phyloP scores from a whole-genome alignment of 2,329 filamentous ascomycete genomes.

The Metarhizium album region DNA sequence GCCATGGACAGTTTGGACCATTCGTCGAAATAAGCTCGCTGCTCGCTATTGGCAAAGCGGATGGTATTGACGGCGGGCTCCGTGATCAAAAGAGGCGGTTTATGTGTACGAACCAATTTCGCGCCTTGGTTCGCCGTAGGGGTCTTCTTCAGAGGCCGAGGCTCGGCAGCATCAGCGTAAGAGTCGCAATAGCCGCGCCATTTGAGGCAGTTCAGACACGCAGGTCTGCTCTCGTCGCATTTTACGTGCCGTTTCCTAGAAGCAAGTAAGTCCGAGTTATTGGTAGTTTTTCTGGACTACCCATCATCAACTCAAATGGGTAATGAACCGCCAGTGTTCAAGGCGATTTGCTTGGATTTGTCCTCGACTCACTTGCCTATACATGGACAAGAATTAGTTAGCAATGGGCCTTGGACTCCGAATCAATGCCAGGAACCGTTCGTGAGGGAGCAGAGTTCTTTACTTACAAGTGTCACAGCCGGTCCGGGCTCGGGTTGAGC shows the following conservation, averaged over 20 bases:
- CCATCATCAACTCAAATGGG: background rate
- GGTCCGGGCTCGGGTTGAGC: constrained; percentile 26
- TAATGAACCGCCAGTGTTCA: background rate
- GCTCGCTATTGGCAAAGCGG: constrained; percentile 23
- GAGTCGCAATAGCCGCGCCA: constrained; percentile 29
- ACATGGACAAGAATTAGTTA: constrained; percentile 6
- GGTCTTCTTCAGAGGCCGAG: constrained; percentile 3
- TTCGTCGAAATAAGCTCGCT: constrained; percentile 27
- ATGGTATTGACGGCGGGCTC: constrained; percentile 24
- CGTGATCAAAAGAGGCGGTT: constrained; percentile 17
- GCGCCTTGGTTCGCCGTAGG: constrained; percentile 8
- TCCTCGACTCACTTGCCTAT: constrained; percentile 22
- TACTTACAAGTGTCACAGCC: constrained; percentile 27
- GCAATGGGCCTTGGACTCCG: background rate
- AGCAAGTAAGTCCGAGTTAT: background rate
- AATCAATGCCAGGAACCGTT: background rate
- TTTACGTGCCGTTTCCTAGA: constrained; percentile 30
- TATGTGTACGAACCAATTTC: constrained; percentile 21
- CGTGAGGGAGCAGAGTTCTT: background rate
- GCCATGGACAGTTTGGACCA: constrained; percentile 24
- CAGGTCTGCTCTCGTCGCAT: constrained; percentile 30
- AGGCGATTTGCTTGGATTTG: too few species aligned
- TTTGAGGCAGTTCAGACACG: constrained; percentile 30
- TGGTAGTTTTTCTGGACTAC: background rate
- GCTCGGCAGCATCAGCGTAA: constrained; percentile 15